These are phyloP conservation scores for Nakazawaea molendinolei DNA, from an alignment of 805 yeast genomes.

Conservation along the genomic window DNA sequence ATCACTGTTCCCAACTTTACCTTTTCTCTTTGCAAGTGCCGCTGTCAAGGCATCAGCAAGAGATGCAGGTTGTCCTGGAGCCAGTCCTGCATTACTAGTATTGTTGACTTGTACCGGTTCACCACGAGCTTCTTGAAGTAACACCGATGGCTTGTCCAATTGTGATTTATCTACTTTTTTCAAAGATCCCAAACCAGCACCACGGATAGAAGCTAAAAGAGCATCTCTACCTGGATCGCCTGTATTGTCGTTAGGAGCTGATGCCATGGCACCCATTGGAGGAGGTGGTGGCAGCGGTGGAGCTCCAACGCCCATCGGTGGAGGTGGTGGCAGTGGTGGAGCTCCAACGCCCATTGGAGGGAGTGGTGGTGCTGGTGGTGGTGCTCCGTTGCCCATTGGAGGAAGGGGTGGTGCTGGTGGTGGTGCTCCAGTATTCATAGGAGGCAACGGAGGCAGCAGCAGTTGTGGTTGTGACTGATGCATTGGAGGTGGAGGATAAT, in stretches of 20 bases:
- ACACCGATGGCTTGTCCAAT: constrained; percentile 69
- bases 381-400: constrained; percentile 3
- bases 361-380: constrained; percentile 27
- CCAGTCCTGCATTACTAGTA: constrained; percentile 31
- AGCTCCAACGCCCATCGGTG: constrained; percentile 22
- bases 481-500: constrained; percentile 18
- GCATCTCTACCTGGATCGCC: constrained; percentile 70
- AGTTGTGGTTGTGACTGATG: constrained; percentile 13
- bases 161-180: constrained; percentile 78
- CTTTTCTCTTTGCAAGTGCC: constrained; percentile 77
- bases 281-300: constrained; percentile 42
- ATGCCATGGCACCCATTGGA: constrained; percentile 28
- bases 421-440: constrained; percentile 11
- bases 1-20: constrained; percentile 73
- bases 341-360: constrained; percentile 15
- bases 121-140: constrained; percentile 68
- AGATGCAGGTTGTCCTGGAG: constrained; percentile 53
- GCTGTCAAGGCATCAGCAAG: constrained; percentile 86
- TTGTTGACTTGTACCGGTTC: constrained; percentile 35
- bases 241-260: constrained; percentile 25
- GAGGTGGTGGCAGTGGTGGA: constrained; percentile 24
- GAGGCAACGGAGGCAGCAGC: too few relatives aligned
- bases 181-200: constrained; percentile 65
- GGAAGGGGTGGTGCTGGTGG: constrained; percentile 14
- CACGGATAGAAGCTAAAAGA: constrained; percentile 76